Evolutionary conservation across 1,139 yeast genomes (phyloP), one percentile per base, ranked within the genome.

Genomic region (Geotrichum carabidarum): DNA sequence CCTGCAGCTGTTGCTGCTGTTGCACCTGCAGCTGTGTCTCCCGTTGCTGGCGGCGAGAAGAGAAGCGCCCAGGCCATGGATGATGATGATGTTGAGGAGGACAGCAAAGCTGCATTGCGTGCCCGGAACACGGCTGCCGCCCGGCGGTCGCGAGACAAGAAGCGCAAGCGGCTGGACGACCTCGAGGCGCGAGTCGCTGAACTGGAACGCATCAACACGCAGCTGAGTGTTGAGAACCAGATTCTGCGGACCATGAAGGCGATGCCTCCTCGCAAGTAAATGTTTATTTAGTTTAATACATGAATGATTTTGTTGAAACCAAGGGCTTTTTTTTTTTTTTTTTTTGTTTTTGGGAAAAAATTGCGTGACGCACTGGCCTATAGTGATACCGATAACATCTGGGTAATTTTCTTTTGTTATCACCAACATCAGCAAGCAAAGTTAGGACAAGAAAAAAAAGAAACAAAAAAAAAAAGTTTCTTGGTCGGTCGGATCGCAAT

Each of bases 61-160:
- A 22, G 27, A 22, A 22, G 27, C 27, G 27, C 27, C 27, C 27
- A 22, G 27, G 27, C 27, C 27, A 22, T 22, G 27, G 5, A 22
- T 22, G 27, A 22, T 22, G 27, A 22, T 22, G 27, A 22, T 22
- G 27, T 4, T 37, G 40, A n/a, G 15, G 40, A 37, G 40, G 96
- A 90, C 71, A 82, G 86, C 15, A 79, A 78, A 57, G 80, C 89
- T 52, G 68, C 86, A 65, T 88, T 91, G 71, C 83, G 99, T 66
- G 97, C 97, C 43, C 83, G 91, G 71, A 91, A 91, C 77, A 91
- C 98, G 27, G 96, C 90, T 70, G 97, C 98, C 58, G 98, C 98
- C 14, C 83, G 98, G 71, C 80, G 97, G 68, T 89, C 97, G 45
- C 80, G 98, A 64, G 96, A 96, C 43, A 83, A 96, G 72, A 89